Base-by-base conservation (phyloP, 495 filamentous ascomycete genomes). In the Penicillium diatomitis region DNA sequence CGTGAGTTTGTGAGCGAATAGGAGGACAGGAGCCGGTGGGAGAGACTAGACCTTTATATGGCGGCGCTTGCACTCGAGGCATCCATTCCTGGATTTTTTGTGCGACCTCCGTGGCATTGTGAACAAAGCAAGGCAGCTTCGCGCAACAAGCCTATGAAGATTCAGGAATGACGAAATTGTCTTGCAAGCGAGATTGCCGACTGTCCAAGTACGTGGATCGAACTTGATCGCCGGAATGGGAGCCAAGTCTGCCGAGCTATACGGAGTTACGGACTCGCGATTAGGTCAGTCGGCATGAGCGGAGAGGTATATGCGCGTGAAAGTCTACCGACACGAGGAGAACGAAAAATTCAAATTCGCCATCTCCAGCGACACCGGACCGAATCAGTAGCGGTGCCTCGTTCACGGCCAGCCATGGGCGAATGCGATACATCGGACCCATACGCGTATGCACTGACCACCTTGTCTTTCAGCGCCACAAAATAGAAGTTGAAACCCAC, bases 41-140 rank as follows among this genome's bases (percentile, higher is more conserved):
- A 38, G 4, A 28, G 11, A 3, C 12, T 20, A 35, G 12, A 36
- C 68, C 57, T 71, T 71, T 34, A 70, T 57, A 33, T 67, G 66
- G 20, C 65, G 65, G 40, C 61, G 61, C 46, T 71, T 71, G 46
- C 65, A 70, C 55, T 65, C 61, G 6, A 61, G 30, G 44, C 65
- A 70, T 29, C 67, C 68, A 44, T 61, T 60, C n/a, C 65, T 56
- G 31, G 63, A 68, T 38, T 71, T 71, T 36, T 48, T 57, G 44
- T 70, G 67, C 5, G 60, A 47, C 52, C 62, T 56, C 20, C 65
- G 67, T 11, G 59, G 57, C 69, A 69, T 72, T 20, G 20, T 20
- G 20, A 20, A 20, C 20, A 20, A 20, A 20, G 20, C 20, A 20
- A 20, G 42, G 42, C 32, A 41, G 32, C 46, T 38, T 11, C 33